A percentile compares a stretch with the other conserved stretches of the same genome.
These are phyloP conservation scores for Purpureocillium takamizusanense DNA, from an alignment of 2,329 filamentous ascomycete genomes.

Conservation along the genomic window DNA sequence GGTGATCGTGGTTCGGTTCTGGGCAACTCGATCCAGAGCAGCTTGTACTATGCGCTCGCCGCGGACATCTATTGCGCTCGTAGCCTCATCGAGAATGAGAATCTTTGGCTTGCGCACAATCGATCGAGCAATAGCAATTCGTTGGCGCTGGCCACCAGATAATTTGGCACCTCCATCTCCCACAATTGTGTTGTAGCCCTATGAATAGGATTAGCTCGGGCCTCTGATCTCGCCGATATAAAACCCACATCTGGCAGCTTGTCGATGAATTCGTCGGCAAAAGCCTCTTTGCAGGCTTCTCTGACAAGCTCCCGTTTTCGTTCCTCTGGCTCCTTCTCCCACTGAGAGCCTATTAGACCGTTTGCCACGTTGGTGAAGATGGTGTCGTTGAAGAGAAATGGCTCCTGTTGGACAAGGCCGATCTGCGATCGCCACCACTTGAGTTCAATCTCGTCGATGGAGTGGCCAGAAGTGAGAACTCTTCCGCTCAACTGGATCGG, in stretches of 20 bases:
- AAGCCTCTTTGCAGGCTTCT: conserved; percentile 57
- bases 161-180: conserved; percentile 72
- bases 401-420: conserved; percentile 59
- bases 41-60: conserved; percentile 54
- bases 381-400: conserved; percentile 58
- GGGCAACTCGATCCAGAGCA: conserved; percentile 51
- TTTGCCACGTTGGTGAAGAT: conserved; percentile 55
- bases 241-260: conserved; percentile 44
- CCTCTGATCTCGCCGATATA: conserved; percentile 1
- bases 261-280: conserved; percentile 61
- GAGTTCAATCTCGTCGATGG: conserved; percentile 49
- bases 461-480: conserved; percentile 43
- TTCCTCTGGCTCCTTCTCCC: conserved; percentile 43
- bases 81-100: conserved; percentile 70
- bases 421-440: conserved; percentile 57
- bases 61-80: conserved; percentile 52
- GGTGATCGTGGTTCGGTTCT: conserved; percentile 59
- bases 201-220: not conserved
- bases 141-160: conserved; percentile 78
- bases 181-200: conserved; percentile 65
- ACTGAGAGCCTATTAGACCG: conserved; percentile 44
- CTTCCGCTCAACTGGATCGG: conserved; percentile 33
- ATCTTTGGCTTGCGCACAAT: conserved; percentile 65
- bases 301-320: conserved; percentile 50
- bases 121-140: conserved; percentile 67